Conservation (phyloP, 176 grass and related monocot genomes). For the Ananas comosus region DNA sequence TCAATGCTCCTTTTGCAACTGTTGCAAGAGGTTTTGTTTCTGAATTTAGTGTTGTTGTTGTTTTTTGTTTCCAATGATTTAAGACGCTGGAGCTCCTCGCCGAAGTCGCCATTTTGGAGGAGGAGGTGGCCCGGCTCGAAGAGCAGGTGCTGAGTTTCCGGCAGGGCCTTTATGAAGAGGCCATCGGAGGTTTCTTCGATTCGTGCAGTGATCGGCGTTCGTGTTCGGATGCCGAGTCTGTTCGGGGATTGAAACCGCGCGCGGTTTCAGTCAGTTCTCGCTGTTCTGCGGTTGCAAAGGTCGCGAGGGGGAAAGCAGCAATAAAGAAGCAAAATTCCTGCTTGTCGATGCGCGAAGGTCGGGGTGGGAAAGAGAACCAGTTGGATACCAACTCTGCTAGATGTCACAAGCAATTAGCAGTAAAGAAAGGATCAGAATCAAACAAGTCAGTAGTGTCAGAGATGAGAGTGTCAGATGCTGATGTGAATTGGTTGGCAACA, state of each 20-base stretch:
- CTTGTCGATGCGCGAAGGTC: conserved; percentile 15
- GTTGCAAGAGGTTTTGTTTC: conserved; percentile 2
- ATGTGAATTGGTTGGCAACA: conserved; percentile 22
- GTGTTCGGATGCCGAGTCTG: not conserved
- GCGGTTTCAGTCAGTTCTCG: conserved; percentile 20
- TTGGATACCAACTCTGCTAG: conserved; percentile 27
- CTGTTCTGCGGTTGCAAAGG: not conserved
- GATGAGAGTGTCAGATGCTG: conserved; percentile 27
- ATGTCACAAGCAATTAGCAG: conserved; percentile 33
- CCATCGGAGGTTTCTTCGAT: conserved; percentile 23
- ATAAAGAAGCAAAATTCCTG: conserved; percentile 25
- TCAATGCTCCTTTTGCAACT: not conserved
- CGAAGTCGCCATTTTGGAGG: conserved; percentile 92
- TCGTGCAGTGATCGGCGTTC: not conserved
- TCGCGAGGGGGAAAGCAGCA: conserved; percentile 17
- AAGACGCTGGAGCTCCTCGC: conserved; percentile 86
- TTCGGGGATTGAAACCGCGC: conserved; percentile 13
- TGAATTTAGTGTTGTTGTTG: conserved; percentile 18
- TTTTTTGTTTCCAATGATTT: conserved; percentile 5
- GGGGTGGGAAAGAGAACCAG: conserved; percentile 66
- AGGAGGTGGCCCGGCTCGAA: conserved; percentile 89
- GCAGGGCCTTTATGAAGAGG: conserved; percentile 91
- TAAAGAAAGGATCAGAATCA: conserved; percentile 36
- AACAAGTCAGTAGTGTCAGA: conserved; percentile 20
- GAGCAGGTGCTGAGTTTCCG: conserved; percentile 93